Conservation (phyloP, 306 rosid species). For the Parietaria judaica region DNA sequence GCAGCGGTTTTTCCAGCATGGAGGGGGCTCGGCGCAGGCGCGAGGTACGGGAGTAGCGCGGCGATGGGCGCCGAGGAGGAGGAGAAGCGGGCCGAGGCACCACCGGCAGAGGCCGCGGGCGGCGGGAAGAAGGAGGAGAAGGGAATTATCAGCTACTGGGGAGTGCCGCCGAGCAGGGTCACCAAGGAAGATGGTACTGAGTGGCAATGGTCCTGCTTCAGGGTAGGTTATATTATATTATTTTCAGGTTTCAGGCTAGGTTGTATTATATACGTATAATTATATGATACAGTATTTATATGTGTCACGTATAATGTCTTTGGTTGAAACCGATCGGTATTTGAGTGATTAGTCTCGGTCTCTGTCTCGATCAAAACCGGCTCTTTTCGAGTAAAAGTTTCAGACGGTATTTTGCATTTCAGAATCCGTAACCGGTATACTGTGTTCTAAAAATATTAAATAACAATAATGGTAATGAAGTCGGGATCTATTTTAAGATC, state of each 20-base stretch:
- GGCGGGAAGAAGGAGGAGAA: conserved; percentile 24
- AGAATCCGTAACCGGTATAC: too few species aligned
- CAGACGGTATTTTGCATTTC: neutral
- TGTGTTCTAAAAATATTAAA: too few species aligned
- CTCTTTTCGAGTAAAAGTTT: too few species aligned
- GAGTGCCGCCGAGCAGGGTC: conserved; percentile 28
- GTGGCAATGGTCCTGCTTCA: conserved; percentile 72
- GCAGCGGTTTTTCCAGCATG: neutral
- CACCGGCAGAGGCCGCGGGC: neutral
- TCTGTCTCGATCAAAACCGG: too few species aligned
- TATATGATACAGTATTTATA: too few species aligned
- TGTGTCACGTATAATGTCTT: too few species aligned
- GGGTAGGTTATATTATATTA: conserved; percentile 35
- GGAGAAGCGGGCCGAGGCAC: neutral
- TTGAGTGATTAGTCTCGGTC: too few species aligned
- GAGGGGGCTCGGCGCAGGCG: conserved; percentile 1
- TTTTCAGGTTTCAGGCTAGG: conserved; percentile 63
- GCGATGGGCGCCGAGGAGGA: neutral
- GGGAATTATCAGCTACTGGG: conserved; percentile 51
- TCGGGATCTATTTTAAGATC: too few species aligned
- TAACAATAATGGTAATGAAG: too few species aligned
- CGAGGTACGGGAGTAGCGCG: neutral
- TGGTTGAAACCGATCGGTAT: too few species aligned
- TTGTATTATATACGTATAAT: too few species aligned
- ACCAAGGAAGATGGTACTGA: conserved; percentile 50